Conservation (phyloP, 1,139 yeast genomes). For the Protomyces arabidopsidicola region DNA sequence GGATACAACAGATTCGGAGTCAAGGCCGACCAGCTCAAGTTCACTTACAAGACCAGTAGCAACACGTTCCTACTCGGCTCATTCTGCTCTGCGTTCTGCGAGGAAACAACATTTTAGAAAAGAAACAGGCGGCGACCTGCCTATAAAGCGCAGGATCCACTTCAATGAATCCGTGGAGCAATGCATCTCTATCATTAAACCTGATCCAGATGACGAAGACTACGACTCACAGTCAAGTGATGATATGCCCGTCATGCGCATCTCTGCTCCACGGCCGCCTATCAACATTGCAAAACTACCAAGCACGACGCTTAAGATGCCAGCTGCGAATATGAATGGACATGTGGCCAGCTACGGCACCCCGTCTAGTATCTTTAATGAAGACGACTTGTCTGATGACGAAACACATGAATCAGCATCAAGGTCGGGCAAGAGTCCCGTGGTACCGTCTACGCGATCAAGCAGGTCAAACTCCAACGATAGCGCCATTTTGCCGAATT, state of each 20-base stretch:
- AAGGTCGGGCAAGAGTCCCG: not conserved
- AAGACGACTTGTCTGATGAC: slow-evolving; percentile 17
- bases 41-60: slow-evolving; percentile 2
- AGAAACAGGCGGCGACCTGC: slow-evolving; percentile 38
- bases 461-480: slow-evolving; percentile 20
- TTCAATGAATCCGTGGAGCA: slow-evolving; percentile 91
- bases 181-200: slow-evolving; percentile 47
- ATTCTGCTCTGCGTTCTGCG: slow-evolving; percentile 24
- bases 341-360: not conserved
- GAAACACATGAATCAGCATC: not conserved
- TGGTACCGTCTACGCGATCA: not conserved
- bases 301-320: slow-evolving; percentile 24
- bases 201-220: slow-evolving; percentile 24
- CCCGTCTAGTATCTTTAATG: slow-evolving; percentile 8
- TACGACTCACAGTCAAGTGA: slow-evolving; percentile 16
- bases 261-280: slow-evolving; percentile 21
- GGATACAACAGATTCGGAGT: not conserved
- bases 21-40: not conserved
- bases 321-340: slow-evolving; percentile 3
- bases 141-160: slow-evolving; percentile 60
- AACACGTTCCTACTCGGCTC: not conserved
- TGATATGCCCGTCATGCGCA: slow-evolving; percentile 26
- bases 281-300: slow-evolving; percentile 25
- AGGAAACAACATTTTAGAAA: slow-evolving; percentile 31
- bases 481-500: slow-evolving; percentile 16